Evolutionary conservation across 768 basidiomycete genomes (phyloP).

Genomic region (Mycena rebaudengoi): DNA sequence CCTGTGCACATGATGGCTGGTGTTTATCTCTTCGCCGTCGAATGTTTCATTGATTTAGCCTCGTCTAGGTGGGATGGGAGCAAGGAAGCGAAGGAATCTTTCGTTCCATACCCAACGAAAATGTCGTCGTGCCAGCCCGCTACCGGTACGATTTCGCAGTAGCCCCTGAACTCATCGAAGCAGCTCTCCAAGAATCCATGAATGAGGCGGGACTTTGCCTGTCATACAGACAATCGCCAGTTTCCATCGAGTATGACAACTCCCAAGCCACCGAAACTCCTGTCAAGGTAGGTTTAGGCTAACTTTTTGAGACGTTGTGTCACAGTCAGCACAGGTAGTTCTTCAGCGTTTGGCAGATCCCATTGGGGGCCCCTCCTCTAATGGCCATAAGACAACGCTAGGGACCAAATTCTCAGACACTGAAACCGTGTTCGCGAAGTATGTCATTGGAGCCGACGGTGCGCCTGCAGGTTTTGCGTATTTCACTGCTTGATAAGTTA

Average conservation of each 20-base stretch:
- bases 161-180: constrained; percentile 10
- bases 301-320: neutral
- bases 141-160: constrained; percentile 2
- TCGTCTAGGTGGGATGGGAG: constrained; percentile 1
- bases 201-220: neutral
- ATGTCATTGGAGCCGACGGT: constrained; percentile 43
- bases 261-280: neutral
- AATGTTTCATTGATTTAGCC: neutral
- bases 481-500: neutral
- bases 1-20: constrained; percentile 9
- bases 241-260: neutral
- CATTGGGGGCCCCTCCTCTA: neutral
- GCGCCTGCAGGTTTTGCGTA: too few species aligned
- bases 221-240: neutral
- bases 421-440: constrained; percentile 41
- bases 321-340: neutral
- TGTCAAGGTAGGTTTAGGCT: neutral
- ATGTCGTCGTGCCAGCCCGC: constrained; percentile 7
- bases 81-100: neutral
- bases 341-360: neutral
- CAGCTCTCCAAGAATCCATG: neutral
- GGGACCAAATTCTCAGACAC: neutral
- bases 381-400: neutral
- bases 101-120: constrained; percentile 1
- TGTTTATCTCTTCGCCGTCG: neutral